These are phyloP conservation scores for Hamamelis virginiana DNA, from an alignment of 164 flowering plant genomes.

Conservation along the genomic window DNA sequence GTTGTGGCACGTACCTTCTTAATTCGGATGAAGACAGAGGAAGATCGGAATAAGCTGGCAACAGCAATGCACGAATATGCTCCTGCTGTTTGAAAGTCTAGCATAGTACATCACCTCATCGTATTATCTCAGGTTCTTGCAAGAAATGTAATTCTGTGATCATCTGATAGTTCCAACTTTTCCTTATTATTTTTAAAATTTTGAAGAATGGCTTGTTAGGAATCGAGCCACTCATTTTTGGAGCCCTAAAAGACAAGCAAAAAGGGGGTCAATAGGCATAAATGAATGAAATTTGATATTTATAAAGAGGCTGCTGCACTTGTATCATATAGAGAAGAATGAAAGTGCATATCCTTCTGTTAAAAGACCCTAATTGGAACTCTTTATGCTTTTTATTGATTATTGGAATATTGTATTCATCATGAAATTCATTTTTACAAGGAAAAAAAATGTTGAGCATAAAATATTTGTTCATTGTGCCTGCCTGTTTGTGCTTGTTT, in stretches of 20 bases:
- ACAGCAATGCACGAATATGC: constrained; percentile 62
- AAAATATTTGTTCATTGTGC: no score
- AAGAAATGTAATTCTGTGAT: not conserved
- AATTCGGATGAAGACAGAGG: constrained; percentile 71
- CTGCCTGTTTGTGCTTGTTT: no score
- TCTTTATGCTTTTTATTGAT: no score
- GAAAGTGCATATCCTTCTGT: not conserved
- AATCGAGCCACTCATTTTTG: not conserved
- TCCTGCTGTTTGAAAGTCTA: constrained; percentile 38
- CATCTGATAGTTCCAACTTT: not conserved
- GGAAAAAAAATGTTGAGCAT: no score
- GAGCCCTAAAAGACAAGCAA: not conserved
- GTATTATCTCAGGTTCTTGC: not conserved
- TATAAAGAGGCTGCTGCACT: not conserved
- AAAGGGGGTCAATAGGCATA: constrained; percentile 1
- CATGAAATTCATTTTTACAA: no score
- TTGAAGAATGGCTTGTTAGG: not conserved
- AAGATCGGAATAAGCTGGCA: constrained; percentile 68
- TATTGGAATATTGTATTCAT: no score
- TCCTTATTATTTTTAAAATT: not conserved
- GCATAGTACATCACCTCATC: not conserved
- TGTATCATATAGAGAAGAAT: not conserved
- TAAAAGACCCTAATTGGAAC: no score
- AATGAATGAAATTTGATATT: not conserved
- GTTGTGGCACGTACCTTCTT: constrained; percentile 78